phyloP scores from a whole-genome alignment of 768 basidiomycete genomes.

The Rubroboletus satanas region DNA sequence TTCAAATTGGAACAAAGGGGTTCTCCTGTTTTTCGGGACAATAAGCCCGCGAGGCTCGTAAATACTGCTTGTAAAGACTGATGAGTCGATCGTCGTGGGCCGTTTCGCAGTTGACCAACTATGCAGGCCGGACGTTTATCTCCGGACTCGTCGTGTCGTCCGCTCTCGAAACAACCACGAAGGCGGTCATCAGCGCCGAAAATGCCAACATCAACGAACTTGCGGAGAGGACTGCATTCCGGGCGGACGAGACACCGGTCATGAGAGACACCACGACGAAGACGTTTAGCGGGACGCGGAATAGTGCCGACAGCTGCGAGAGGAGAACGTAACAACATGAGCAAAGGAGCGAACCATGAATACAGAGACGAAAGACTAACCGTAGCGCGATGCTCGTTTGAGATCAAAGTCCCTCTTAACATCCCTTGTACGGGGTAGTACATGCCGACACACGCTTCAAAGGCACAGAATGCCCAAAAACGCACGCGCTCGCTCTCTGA shows the following conservation, averaged over 20 bases:
- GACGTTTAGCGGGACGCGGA: conserved; percentile 70
- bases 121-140: conserved; percentile 17
- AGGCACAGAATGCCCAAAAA: conserved; percentile 72
- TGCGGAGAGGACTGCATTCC: conserved; percentile 55
- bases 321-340: background rate
- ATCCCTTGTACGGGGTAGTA: conserved; percentile 79
- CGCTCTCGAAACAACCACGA: conserved; percentile 40
- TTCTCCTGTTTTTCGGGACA: background rate
- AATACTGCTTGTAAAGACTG: background rate
- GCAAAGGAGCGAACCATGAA: background rate
- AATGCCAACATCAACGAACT: conserved; percentile 55
- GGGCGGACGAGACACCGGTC: conserved; percentile 64
- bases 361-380: conserved; percentile 35
- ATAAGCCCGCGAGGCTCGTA: background rate
- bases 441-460: conserved; percentile 75
- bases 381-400: conserved; percentile 72
- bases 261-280: conserved; percentile 69
- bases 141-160: conserved; percentile 23
- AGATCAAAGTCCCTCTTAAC: conserved; percentile 60
- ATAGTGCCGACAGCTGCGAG: conserved; percentile 58
- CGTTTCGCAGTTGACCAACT: background rate
- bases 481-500: conserved; percentile 45
- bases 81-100: no score
- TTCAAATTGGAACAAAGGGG: background rate
- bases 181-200: conserved; percentile 56